Evolutionary conservation across 345 rosid genomes (phyloP), one percentile per base, ranked within the genome.

Genomic region (Noccaea caerulescens): DNA sequence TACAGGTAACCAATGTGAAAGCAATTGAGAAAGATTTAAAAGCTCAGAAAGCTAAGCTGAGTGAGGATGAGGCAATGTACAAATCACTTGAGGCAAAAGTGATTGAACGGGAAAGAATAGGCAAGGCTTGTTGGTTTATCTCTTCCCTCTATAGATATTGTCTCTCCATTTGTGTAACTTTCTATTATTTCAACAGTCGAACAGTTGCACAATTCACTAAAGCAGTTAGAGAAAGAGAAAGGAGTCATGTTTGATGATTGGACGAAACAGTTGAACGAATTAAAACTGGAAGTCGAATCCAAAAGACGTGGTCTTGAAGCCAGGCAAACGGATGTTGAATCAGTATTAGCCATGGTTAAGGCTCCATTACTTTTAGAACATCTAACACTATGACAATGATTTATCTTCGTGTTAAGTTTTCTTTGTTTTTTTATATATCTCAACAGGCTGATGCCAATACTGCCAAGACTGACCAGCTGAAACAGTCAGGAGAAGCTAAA

Each of bases 11-110:
- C 47, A 82, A 91, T 62, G 88, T 90, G 8, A 94, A 94, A 85
- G 71, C 97, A 36, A 82, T 83, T 45, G 99, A 91, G 79, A 88
- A 85, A 68, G 97, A 94, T 44, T 71, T 73, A 34, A 94, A 88
- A 80, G 79, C 83, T 45, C 74, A 88, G 56, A 89, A 85, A 79
- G 80, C 86, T 52, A 88, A 86, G 80, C 70, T 89, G 39, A 81
- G 84, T 57, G 88, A 89, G 46, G 98, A 91, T 76, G 86, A 46
- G 27, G 71, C 90, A 66, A 18, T 66, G 37, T 86, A 80, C 75
- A 94, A 82, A 77, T 86, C 90, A 55, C 89, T 86, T 16, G 96
- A 87, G 80, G 93, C 91, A 6, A 84, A 88, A 80, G 72, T 87
- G 69, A 83, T 77, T 58, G 96, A 94, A 75, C 69, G 81, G 47